Percentiles rank a stretch among this genome's conserved stretches.
Evolutionary conservation across 495 filamentous ascomycete species (phyloP).

Genomic region (Letharia lupina): DNA sequence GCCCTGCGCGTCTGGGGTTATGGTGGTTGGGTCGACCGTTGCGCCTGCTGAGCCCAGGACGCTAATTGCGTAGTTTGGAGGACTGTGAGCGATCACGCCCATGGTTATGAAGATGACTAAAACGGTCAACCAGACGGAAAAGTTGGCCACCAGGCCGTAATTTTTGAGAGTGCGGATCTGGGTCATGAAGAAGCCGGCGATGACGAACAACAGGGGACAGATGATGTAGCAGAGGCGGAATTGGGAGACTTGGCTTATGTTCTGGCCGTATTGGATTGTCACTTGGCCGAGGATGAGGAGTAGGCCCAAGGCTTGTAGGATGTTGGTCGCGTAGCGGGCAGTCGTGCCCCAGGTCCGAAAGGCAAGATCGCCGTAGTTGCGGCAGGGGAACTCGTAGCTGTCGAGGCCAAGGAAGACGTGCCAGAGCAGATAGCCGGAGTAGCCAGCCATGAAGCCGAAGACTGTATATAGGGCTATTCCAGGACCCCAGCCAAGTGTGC

Average conservation of each 20-base stretch:
- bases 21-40: constrained; percentile 26
- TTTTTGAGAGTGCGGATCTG: constrained; percentile 44
- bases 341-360: constrained; percentile 45
- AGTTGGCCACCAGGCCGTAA: constrained; percentile 50
- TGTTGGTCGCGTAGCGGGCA: constrained; percentile 47
- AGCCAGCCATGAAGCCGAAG: constrained; percentile 32
- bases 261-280: constrained; percentile 46
- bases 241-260: constrained; percentile 48
- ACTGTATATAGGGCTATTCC: constrained; percentile 31
- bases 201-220: constrained; percentile 33
- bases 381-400: constrained; percentile 44
- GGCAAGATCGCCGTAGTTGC: constrained; percentile 51
- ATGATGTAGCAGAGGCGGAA: constrained; percentile 34
- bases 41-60: constrained; percentile 35
- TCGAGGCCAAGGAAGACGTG: constrained; percentile 50
- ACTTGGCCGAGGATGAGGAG: constrained; percentile 46
- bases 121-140: constrained; percentile 48
- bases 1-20: constrained; percentile 27
- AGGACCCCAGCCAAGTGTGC: constrained; percentile 30
- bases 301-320: constrained; percentile 43
- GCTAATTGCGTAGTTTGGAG: constrained; percentile 38
- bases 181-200: constrained; percentile 33
- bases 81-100: constrained; percentile 41
- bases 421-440: constrained; percentile 50
- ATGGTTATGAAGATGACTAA: constrained; percentile 42